phyloP scores from a whole-genome alignment of 2,329 filamentous ascomycete genomes.

The Stagonosporopsis vannaccii region DNA sequence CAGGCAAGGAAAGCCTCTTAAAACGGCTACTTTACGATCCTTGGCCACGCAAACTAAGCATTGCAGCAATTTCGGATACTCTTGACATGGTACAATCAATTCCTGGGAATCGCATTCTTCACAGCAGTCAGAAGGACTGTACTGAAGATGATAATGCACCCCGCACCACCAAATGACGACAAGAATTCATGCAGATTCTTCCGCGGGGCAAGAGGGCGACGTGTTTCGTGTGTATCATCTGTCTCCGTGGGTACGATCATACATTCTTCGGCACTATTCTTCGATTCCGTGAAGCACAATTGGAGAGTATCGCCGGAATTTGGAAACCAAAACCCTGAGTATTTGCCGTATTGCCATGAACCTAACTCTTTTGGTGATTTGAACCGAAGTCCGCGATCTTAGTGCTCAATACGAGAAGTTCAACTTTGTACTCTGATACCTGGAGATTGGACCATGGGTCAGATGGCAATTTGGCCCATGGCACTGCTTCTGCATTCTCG shows the following conservation, averaged over 20 bases:
- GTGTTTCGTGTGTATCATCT: background rate
- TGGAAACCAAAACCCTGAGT: too few species aligned
- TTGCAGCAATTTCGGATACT: background rate
- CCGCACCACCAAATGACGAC: background rate
- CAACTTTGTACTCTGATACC: background rate
- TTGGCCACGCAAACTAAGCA: constrained; percentile 10
- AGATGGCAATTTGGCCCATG: background rate
- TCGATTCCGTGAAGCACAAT: background rate
- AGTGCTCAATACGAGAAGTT: background rate
- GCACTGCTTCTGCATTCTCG: background rate
- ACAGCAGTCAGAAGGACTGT: background rate
- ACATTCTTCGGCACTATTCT: constrained; percentile 13
- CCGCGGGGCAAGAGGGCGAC: background rate
- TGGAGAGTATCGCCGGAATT: constrained; percentile 3
- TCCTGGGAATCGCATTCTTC: constrained; percentile 8
- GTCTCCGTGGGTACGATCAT: background rate
- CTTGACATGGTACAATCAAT: background rate
- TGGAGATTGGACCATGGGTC: background rate
- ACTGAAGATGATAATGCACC: background rate
- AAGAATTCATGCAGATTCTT: background rate
- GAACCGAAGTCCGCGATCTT: background rate
- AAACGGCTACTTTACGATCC: background rate
- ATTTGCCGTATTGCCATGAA: background rate
- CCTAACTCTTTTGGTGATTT: background rate
- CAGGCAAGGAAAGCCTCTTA: constrained; percentile 1